These are phyloP conservation scores for Solanum peruvianum DNA, from an alignment of 257 asterid genomes.

Conservation along the genomic window DNA sequence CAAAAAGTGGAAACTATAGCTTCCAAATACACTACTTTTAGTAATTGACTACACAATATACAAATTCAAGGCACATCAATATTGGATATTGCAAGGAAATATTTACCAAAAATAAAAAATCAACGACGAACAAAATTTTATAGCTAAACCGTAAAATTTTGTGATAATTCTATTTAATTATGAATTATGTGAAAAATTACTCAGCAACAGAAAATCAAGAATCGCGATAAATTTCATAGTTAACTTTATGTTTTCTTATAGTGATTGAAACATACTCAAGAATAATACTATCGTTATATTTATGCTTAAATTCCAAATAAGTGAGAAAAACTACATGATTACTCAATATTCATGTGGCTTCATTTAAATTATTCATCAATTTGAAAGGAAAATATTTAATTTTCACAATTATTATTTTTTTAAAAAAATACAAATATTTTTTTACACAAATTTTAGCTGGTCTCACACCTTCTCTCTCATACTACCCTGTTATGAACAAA, in stretches of 20 bases:
- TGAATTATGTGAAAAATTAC: background rate
- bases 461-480: background rate
- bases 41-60: background rate
- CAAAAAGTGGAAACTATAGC: background rate
- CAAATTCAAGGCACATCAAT: background rate
- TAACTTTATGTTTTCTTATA: too few species aligned
- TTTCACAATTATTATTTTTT: background rate
- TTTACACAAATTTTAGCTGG: background rate
- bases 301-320: background rate
- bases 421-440: background rate
- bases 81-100: background rate
- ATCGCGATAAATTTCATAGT: too few species aligned
- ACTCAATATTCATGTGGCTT: background rate
- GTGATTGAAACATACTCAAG: background rate
- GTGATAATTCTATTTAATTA: too few species aligned
- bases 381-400: background rate
- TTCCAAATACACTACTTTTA: conserved; percentile 5
- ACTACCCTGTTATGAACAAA: background rate
- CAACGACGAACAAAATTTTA: background rate
- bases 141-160: background rate
- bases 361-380: background rate
- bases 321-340: too few species aligned
- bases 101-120: too few species aligned
- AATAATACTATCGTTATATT: background rate
- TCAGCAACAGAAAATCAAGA: too few species aligned